Evolutionary conservation across 2,329 filamentous ascomycete genomes (phyloP).

Genomic region (Hypoxylon rubiginosum): DNA sequence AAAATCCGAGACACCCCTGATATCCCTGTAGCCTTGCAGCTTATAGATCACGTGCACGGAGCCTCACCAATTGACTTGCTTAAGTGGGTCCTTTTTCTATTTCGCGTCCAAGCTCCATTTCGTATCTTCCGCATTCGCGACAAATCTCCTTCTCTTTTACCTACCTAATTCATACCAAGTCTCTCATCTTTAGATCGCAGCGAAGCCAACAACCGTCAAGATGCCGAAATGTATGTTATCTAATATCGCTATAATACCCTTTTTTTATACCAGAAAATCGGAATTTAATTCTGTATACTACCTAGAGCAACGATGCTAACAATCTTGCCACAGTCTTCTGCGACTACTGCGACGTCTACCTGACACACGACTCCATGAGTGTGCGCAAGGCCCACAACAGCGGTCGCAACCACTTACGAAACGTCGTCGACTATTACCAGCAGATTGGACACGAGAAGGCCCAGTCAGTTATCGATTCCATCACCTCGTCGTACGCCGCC

Average conservation of each 20-base stretch:
- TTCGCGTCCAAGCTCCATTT: conserved; percentile 26
- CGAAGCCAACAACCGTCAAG: conserved; percentile 56
- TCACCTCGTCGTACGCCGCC: conserved; percentile 94
- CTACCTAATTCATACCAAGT: conserved; percentile 3
- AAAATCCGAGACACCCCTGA: not conserved
- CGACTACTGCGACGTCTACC: conserved; percentile 99
- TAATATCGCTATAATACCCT: conserved; percentile 52
- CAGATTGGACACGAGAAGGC: conserved; percentile 99
- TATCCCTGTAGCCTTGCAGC: conserved; percentile 34
- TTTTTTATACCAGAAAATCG: too few species aligned
- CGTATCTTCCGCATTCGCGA: conserved; percentile 29
- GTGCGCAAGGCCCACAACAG: conserved; percentile 99
- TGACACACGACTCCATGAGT: conserved; percentile 99
- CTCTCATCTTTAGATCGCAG: conserved; percentile 23
- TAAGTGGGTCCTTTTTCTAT: conserved; percentile 19
- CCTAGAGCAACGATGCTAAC: conserved; percentile 51
- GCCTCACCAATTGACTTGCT: conserved; percentile 17
- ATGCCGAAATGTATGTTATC: conserved; percentile 83
- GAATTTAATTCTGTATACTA: too few species aligned
- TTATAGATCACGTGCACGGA: conserved; percentile 32
- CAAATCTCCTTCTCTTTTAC: not conserved
- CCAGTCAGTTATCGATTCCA: conserved; percentile 97
- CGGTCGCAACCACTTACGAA: conserved; percentile 95
- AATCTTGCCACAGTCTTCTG: conserved; percentile 74
- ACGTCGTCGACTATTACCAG: conserved; percentile 99